A percentile compares a stretch with the other conserved stretches of the same genome.
phyloP scores from a whole-genome alignment of 163 green algal species.

The Trebouxia gelatinosa region DNA sequence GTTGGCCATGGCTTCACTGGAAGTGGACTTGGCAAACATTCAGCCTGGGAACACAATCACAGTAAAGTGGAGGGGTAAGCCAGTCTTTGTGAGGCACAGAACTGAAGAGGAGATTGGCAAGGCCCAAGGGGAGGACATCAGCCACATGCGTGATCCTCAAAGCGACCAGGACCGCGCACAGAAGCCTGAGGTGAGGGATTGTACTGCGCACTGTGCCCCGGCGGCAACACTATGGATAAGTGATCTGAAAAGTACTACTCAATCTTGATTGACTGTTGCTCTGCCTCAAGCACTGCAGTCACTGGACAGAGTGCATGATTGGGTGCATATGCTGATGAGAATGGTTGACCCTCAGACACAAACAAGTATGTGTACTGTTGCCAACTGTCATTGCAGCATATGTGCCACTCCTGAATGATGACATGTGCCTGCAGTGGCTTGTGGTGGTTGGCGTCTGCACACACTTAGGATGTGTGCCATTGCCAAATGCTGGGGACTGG shows the following conservation, averaged over 20 bases:
- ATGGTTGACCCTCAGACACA: too few species aligned
- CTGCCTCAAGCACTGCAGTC: too few species aligned
- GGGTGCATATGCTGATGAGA: too few species aligned
- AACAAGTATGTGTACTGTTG: not conserved
- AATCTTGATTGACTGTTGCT: too few species aligned
- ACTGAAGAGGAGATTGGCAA: constrained; percentile 86
- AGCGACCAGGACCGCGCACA: constrained; percentile 75
- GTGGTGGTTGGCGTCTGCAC: constrained; percentile 99
- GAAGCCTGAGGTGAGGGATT: constrained; percentile 83
- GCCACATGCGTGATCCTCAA: constrained; percentile 91
- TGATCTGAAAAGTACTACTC: too few species aligned
- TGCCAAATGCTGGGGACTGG: constrained; percentile 99
- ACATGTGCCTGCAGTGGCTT: constrained; percentile 90
- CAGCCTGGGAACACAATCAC: constrained; percentile 90
- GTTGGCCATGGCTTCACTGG: constrained; percentile 94
- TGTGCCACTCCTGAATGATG: too few species aligned
- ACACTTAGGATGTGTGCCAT: constrained; percentile 98
- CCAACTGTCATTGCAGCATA: too few species aligned
- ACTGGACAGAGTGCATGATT: too few species aligned
- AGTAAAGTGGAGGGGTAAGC: constrained; percentile 99
- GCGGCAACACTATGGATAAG: too few species aligned
- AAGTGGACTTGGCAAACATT: constrained; percentile 93
- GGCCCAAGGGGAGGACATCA: constrained; percentile 72
- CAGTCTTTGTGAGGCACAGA: constrained; percentile 95
- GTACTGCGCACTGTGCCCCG: too few species aligned